Conservation (phyloP, 495 filamentous ascomycete genomes). For the Penicillium salamii region DNA sequence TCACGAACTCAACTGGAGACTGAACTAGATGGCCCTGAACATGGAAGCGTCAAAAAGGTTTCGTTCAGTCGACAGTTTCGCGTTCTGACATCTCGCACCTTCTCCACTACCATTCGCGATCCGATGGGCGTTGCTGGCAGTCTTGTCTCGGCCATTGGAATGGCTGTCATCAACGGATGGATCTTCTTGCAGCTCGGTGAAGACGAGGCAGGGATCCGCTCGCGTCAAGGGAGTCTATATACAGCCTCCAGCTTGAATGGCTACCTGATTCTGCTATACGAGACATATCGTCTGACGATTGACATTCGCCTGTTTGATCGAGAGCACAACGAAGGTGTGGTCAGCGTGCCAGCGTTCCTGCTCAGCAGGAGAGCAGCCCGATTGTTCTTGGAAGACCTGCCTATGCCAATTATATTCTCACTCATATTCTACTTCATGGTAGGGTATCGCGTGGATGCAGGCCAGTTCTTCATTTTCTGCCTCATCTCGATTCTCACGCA, state of each 20-base stretch:
- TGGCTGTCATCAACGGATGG: conserved; percentile 68
- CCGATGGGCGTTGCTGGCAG: conserved; percentile 68
- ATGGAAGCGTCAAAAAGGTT: conserved; percentile 21
- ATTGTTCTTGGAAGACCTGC: conserved; percentile 63
- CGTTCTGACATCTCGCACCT: conserved; percentile 62
- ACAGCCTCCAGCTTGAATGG: conserved; percentile 64
- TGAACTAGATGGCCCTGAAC: not conserved
- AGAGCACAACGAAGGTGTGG: conserved; percentile 67
- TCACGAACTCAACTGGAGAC: not conserved
- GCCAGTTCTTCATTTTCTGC: conserved; percentile 69
- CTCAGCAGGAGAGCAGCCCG: conserved; percentile 63
- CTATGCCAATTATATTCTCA: conserved; percentile 64
- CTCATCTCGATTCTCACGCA: conserved; percentile 60
- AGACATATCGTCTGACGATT: conserved; percentile 65
- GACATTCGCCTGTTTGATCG: conserved; percentile 74
- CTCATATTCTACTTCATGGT: conserved; percentile 75
- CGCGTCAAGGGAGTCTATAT: conserved; percentile 66
- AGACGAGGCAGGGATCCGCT: conserved; percentile 55
- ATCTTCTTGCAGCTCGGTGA: conserved; percentile 62
- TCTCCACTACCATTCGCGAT: conserved; percentile 65
- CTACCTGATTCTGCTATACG: conserved; percentile 70
- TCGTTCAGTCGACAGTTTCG: conserved; percentile 57
- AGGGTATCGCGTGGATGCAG: conserved; percentile 58
- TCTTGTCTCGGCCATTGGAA: conserved; percentile 59
- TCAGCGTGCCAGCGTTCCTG: conserved; percentile 62